Conservation (phyloP, 805 yeast genomes). For the Ogataea populi-albae region DNA sequence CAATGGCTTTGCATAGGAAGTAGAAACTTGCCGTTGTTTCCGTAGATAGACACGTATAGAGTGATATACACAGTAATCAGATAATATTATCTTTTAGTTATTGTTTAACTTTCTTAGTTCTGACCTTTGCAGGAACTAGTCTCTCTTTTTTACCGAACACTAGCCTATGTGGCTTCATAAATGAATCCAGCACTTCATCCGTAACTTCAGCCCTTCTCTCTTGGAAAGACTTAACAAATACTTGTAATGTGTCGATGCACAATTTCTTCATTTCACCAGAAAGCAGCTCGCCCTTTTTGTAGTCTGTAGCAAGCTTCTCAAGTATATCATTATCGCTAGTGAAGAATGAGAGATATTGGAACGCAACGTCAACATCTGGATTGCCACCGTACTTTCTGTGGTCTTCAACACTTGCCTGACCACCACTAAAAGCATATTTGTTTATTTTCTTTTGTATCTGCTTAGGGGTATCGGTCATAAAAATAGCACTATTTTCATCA, state of each 20-base stretch:
- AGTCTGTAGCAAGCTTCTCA: slow-evolving; percentile 55
- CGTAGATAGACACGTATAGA: background rate
- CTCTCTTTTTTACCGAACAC: slow-evolving; percentile 73
- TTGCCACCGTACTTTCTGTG: slow-evolving; percentile 90
- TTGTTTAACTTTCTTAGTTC: slow-evolving; percentile 40
- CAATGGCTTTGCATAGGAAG: too few species aligned
- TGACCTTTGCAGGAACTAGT: slow-evolving; percentile 63
- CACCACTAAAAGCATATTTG: slow-evolving; percentile 96
- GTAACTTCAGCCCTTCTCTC: slow-evolving; percentile 65
- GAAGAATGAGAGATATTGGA: slow-evolving; percentile 88
- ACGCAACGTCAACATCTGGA: slow-evolving; percentile 94
- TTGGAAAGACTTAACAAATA: slow-evolving; percentile 80
- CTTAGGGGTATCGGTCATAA: slow-evolving; percentile 91
- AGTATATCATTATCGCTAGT: slow-evolving; percentile 82
- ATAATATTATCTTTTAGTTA: too few species aligned
- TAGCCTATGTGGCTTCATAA: slow-evolving; percentile 83
- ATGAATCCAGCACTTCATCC: slow-evolving; percentile 57
- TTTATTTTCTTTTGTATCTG: slow-evolving; percentile 92
- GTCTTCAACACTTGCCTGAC: slow-evolving; percentile 81
- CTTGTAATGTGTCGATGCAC: slow-evolving; percentile 77
- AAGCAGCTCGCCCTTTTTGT: slow-evolving; percentile 75
- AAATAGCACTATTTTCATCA: slow-evolving; percentile 85
- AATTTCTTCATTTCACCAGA: slow-evolving; percentile 92
- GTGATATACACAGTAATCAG: too few species aligned
- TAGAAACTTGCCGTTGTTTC: too few species aligned